Percentiles rank a stretch among this genome's conserved stretches.
phyloP scores from a whole-genome alignment of 192 early-diverging fungal genomes.

The Coemansia sp. region DNA sequence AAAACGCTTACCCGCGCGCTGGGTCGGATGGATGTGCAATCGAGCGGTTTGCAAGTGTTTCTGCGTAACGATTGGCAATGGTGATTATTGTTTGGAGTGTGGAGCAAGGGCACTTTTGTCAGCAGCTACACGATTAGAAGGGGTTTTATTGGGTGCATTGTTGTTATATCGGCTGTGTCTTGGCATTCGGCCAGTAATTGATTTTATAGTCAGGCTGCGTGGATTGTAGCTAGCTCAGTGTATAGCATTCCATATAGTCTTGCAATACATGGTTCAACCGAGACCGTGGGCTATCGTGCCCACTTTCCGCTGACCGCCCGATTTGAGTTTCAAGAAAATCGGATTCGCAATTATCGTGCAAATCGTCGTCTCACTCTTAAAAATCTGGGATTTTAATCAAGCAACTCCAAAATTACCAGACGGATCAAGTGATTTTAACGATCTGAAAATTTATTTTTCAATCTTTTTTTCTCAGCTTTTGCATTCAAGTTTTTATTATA shows the following conservation, averaged over 20 bases:
- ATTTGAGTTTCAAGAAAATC: not conserved
- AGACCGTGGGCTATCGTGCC: not conserved
- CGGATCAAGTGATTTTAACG: no score
- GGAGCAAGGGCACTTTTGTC: no score
- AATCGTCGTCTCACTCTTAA: not conserved
- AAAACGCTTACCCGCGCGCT: not conserved
- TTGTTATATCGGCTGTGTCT: not conserved
- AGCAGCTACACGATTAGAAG: no score
- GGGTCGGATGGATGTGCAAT: not conserved
- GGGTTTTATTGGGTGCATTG: not conserved
- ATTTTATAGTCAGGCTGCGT: not conserved
- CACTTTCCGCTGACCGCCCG: not conserved
- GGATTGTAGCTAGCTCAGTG: not conserved
- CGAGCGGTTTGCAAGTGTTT: not conserved
- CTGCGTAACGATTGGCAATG: not conserved
- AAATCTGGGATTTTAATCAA: no score
- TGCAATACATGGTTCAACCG: not conserved
- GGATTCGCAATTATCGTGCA: not conserved
- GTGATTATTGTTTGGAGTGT: not conserved
- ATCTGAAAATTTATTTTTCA: no score
- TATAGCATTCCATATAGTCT: not conserved
- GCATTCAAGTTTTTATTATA: not conserved
- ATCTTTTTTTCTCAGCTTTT: constrained; percentile 3
- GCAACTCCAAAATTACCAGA: no score
- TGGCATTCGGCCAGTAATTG: not conserved